phyloP scores from a whole-genome alignment of 2,329 filamentous ascomycete genomes.

The Tolypocladium sp. region DNA sequence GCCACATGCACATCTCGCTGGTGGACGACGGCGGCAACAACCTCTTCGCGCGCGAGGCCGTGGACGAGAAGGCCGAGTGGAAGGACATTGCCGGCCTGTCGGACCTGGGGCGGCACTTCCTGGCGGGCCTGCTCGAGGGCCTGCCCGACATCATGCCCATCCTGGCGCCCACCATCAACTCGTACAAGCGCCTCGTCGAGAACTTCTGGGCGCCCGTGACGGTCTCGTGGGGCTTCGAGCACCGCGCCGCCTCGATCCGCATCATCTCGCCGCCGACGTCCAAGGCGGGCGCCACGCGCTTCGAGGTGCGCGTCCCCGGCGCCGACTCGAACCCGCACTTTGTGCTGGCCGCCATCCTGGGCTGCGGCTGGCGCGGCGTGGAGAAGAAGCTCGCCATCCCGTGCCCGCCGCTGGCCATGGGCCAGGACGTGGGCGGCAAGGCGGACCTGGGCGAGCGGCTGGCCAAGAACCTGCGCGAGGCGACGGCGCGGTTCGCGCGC shows the following conservation, averaged over 20 bases:
- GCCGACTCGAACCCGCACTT: conserved; percentile 87
- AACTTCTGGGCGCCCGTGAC: conserved; percentile 99
- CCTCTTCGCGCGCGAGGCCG: conserved; percentile 63
- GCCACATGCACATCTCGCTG: conserved; percentile 90
- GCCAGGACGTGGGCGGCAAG: conserved; percentile 67
- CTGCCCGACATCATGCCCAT: conserved; percentile 94
- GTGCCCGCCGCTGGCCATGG: conserved; percentile 74
- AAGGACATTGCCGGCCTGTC: conserved; percentile 72
- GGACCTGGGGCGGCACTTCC: conserved; percentile 83
- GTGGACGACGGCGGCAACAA: conserved; percentile 76
- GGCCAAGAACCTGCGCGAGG: conserved; percentile 79
- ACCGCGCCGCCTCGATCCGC: conserved; percentile 84
- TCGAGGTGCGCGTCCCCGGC: conserved; percentile 90
- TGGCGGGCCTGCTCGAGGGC: conserved; percentile 81
- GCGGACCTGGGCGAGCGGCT: conserved; percentile 66
- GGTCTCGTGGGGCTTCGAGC: conserved; percentile 93
- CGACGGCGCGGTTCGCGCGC: conserved; percentile 66
- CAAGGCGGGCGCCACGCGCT: conserved; percentile 76
- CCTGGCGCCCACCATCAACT: conserved; percentile 90
- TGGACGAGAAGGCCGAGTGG: conserved; percentile 64
- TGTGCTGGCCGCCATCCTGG: conserved; percentile 79
- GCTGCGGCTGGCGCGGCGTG: conserved; percentile 81
- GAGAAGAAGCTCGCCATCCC: conserved; percentile 84
- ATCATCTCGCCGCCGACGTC: conserved; percentile 82
- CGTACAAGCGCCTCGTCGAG: conserved; percentile 95